Evolutionary conservation across 2,329 filamentous ascomycete species (phyloP).

Genomic region (Fusarium buharicum): DNA sequence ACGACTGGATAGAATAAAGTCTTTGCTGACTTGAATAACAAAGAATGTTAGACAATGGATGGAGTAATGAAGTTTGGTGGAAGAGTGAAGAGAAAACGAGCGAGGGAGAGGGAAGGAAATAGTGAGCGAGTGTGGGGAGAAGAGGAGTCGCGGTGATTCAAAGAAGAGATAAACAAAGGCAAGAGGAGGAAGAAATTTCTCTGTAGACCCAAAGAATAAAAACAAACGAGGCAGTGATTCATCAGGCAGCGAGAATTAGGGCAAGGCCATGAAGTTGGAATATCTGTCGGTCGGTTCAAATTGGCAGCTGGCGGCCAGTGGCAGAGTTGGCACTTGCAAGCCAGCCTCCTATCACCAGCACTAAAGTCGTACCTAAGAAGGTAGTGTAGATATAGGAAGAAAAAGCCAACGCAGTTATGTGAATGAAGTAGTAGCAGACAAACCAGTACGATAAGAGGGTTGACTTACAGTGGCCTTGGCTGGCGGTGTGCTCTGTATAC

Average conservation of each 20-base stretch:
- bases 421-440: neutral
- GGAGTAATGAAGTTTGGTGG: constrained; percentile 22
- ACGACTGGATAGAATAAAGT: constrained; percentile 22
- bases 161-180: constrained; percentile 30
- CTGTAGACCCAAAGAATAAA: neutral
- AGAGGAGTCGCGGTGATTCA: constrained; percentile 14
- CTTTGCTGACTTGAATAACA: constrained; percentile 13
- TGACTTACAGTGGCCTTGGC: constrained; percentile 14
- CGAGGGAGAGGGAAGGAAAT: constrained; percentile 24
- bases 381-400: too few species aligned
- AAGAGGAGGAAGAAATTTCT: constrained; percentile 2
- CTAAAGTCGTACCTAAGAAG: too few species aligned
- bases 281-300: constrained; percentile 20
- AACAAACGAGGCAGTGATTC: constrained; percentile 34
- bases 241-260: constrained; percentile 9
- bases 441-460: neutral
- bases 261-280: constrained; percentile 2
- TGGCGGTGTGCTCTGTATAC: neutral
- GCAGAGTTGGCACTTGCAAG: constrained; percentile 16
- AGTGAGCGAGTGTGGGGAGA: constrained; percentile 5
- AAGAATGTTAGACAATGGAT: constrained; percentile 32
- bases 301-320: constrained; percentile 25
- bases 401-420: neutral
- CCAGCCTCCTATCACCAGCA: neutral
- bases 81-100: constrained; percentile 20